phyloP scores from a whole-genome alignment of 2,329 filamentous ascomycete species.

The Apiospora hydei region DNA sequence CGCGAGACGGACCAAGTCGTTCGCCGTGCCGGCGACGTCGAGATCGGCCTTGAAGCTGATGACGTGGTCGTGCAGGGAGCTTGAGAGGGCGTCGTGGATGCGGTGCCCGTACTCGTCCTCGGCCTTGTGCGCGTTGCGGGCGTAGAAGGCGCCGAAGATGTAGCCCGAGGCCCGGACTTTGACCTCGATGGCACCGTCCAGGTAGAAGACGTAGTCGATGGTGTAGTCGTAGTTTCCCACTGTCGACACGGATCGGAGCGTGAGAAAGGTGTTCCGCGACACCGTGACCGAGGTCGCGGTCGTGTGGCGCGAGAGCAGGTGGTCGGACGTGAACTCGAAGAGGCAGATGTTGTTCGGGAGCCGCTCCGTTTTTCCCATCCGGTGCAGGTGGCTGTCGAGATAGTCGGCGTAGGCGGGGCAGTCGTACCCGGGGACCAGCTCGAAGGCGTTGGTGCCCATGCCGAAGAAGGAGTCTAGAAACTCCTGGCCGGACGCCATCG shows the following conservation, averaged over 20 bases:
- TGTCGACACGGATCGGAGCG: conserved; percentile 45
- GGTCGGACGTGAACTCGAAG: conserved; percentile 49
- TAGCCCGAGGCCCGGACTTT: conserved; percentile 45
- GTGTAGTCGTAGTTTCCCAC: conserved; percentile 53
- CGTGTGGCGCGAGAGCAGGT: conserved; percentile 47
- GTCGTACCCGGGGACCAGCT: conserved; percentile 39
- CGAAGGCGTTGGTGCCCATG: conserved; percentile 39
- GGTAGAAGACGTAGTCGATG: conserved; percentile 49
- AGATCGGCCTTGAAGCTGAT: conserved; percentile 46
- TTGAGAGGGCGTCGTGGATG: conserved; percentile 42
- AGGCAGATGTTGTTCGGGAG: conserved; percentile 51
- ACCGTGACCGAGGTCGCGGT: conserved; percentile 34
- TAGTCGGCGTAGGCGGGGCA: conserved; percentile 39
- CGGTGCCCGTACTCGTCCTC: conserved; percentile 44
- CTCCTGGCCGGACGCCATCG: conserved; percentile 33
- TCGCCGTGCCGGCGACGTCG: conserved; percentile 42
- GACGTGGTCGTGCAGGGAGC: conserved; percentile 48
- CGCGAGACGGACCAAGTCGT: conserved; percentile 39
- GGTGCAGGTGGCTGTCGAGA: conserved; percentile 33
- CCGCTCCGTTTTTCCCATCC: conserved; percentile 34
- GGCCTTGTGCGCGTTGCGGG: conserved; percentile 29
- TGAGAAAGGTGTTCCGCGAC: conserved; percentile 40
- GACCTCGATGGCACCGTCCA: conserved; percentile 50
- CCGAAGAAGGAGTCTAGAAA: conserved; percentile 43
- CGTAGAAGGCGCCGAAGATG: conserved; percentile 41